Base-by-base conservation (phyloP, 768 basidiomycete species). In the Xerocomellus dryophilus region DNA sequence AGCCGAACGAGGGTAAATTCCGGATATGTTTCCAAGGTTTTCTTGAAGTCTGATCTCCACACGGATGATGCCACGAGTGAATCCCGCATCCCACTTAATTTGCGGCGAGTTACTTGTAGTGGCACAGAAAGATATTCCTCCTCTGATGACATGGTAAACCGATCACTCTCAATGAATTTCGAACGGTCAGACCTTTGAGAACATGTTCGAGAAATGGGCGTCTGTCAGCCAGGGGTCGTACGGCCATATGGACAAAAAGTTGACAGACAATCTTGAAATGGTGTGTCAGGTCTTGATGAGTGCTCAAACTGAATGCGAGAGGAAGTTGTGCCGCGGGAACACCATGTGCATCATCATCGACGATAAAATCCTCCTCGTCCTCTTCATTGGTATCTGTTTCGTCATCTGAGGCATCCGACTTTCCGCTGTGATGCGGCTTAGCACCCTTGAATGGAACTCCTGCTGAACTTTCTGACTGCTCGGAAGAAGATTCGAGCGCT, bases 181-280 rank as follows among this genome's bases (percentile, higher is more conserved):
- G 29, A 54, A 52, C 12, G 34, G 11, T 25, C 57, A 39, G 53
- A 84, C 87, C 76, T 70, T 78, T 74, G 23, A 70, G 51, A 52
- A 83, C 69, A 47, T 75, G 76, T 56, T 79, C 66, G 80, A 88
- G 81, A 61, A 83, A 85, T 7, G 70, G 61, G 43, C 72, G 74
- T 18, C 90, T 76, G 43, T 83, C 75, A 4, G 66, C 69, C 17
- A 75, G 67, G 6, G 81, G 76, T 31, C 75, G 81, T 29, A 90
- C 83, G 35, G 88, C 87, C 39, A 95, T 73, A 60, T 93, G 85
- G 12, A 93, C 88, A 58, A 93, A 89, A 27, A 93, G 80, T 64
- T 96, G 93, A 60, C 90, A 93, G 41, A 93, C 78, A 36, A 88
- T 85, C 72, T 93, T 93, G 80, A 93, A 92, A 57, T 93, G 88